Conservation (phyloP, 73 alveolate species). For the Urostyla sp. region DNA sequence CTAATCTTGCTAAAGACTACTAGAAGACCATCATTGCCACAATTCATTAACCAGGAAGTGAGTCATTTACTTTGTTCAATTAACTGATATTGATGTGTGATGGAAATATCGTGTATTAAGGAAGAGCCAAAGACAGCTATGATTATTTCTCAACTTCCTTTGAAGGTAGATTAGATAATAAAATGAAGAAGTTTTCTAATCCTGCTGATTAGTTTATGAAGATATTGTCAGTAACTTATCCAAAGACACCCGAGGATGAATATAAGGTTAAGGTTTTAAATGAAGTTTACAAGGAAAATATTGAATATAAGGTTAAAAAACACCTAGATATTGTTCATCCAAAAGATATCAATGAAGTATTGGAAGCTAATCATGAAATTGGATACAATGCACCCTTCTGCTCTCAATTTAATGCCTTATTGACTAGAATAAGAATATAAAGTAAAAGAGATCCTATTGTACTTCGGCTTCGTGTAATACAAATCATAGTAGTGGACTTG, state of each 20-base stretch:
- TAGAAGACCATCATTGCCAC: conserved; percentile 51
- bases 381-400: no score
- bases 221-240: conserved; percentile 24
- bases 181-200: conserved; percentile 59
- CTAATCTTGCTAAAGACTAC: conserved; percentile 5
- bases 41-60: conserved; percentile 34
- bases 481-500: neutral
- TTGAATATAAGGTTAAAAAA: neutral
- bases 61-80: conserved; percentile 18
- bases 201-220: conserved; percentile 65
- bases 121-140: no score
- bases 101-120: conserved; percentile 57
- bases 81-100: conserved; percentile 41
- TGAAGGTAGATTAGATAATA: conserved; percentile 59
- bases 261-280: neutral
- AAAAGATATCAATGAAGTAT: neutral
- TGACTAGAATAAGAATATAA: neutral
- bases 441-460: conserved; percentile 19
- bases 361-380: neutral
- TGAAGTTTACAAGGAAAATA: neutral
- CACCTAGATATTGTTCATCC: neutral
- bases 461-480: conserved; percentile 1
- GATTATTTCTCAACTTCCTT: no score
- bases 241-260: conserved; percentile 41
- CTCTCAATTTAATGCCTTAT: no score